A percentile compares a stretch with the other conserved stretches of the same genome.
These are phyloP conservation scores for Trametes gibbosa DNA, from an alignment of 768 basidiomycete species.

Conservation along the genomic window DNA sequence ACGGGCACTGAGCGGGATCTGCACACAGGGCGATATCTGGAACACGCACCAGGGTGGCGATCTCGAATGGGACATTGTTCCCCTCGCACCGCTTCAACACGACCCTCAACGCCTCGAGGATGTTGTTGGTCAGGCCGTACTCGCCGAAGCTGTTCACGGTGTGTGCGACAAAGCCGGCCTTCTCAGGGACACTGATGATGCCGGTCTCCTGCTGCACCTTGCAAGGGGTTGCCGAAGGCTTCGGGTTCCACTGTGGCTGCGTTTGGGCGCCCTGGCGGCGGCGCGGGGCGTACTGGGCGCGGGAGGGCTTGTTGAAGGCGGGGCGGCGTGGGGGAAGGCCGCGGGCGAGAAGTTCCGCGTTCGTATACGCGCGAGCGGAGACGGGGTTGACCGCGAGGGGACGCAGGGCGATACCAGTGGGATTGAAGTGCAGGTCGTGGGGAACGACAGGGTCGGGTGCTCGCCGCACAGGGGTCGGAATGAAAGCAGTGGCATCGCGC, in stretches of 20 bases:
- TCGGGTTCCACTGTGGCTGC: background rate
- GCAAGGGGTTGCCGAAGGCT: background rate
- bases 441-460: background rate
- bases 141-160: background rate
- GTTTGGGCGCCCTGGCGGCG: background rate
- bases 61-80: background rate
- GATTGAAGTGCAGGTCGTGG: conserved; percentile 9
- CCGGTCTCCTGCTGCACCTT: background rate
- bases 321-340: conserved; percentile 22
- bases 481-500: background rate
- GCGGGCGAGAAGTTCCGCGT: conserved; percentile 19
- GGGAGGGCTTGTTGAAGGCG: background rate
- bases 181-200: background rate
- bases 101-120: background rate
- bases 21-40: background rate
- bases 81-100: background rate
- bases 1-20: too few relatives aligned
- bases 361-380: conserved; percentile 7
- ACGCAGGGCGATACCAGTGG: background rate
- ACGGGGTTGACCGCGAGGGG: background rate
- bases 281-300: background rate
- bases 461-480: background rate
- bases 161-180: background rate
- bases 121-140: background rate
- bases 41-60: background rate